Percentiles rank a stretch among this genome's conserved stretches.
phyloP scores from a whole-genome alignment of 202 grass and related monocot genomes.

The Setaria italica region DNA sequence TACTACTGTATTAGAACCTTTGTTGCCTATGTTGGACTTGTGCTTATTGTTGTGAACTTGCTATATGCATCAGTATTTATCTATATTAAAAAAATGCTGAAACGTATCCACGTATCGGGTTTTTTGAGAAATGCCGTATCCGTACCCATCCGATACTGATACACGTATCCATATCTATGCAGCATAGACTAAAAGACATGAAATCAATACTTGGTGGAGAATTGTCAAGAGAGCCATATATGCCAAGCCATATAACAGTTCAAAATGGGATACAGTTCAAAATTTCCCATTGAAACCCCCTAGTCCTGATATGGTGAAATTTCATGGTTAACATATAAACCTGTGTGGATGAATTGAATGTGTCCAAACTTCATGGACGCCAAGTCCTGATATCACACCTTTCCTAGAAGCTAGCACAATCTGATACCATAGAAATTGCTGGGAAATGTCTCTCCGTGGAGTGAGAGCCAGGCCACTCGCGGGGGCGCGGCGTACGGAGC shows the following conservation, averaged over 20 bases:
- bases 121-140: too few species aligned
- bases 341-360: background rate
- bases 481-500: background rate
- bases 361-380: background rate
- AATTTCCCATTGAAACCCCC: background rate
- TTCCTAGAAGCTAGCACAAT: background rate
- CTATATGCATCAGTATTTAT: too few species aligned
- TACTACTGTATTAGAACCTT: too few species aligned
- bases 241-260: background rate
- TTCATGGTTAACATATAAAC: conserved; percentile 15
- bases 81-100: too few species aligned
- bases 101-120: too few species aligned
- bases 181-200: background rate
- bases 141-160: too few species aligned
- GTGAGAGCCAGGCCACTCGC: background rate
- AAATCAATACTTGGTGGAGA: background rate
- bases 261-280: background rate
- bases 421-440: background rate
- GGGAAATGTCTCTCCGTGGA: background rate
- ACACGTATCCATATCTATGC: too few species aligned
- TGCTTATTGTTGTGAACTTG: too few species aligned
- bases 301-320: background rate
- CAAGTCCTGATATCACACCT: background rate
- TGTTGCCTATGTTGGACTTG: too few species aligned
- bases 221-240: background rate